A percentile compares a stretch with the other conserved stretches of the same genome.
These are phyloP conservation scores for Trichoderma atrobrunneum DNA, from an alignment of 2,329 filamentous ascomycete genomes.

Conservation along the genomic window DNA sequence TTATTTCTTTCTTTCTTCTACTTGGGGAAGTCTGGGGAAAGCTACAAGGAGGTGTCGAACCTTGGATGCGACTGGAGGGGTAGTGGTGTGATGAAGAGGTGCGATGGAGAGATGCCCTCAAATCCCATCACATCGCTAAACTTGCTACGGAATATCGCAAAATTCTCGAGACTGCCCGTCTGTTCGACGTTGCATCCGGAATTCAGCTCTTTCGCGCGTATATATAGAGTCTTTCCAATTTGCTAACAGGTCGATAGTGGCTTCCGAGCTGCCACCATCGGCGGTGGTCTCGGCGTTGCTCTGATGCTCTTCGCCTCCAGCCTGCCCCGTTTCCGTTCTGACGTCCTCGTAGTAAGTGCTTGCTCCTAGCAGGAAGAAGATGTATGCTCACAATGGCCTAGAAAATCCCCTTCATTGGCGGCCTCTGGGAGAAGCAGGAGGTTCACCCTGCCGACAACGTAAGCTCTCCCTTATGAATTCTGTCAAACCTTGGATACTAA, in stretches of 20 bases:
- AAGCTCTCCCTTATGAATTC: slow-evolving; percentile 31
- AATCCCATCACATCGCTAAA: background rate
- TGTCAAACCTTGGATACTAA: slow-evolving; percentile 24
- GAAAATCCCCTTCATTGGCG: slow-evolving; percentile 55
- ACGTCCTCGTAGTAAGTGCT: slow-evolving; percentile 55
- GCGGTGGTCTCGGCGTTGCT: slow-evolving; percentile 55
- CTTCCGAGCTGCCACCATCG: slow-evolving; percentile 52
- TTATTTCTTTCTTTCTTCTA: background rate
- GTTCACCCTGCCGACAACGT: slow-evolving; percentile 62
- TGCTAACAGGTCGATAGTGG: slow-evolving; percentile 39
- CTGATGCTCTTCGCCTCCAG: slow-evolving; percentile 61
- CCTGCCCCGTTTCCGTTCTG: slow-evolving; percentile 57
- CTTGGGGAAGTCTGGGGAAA: background rate
- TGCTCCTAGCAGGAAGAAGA: background rate
- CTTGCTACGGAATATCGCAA: background rate
- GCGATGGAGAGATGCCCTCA: background rate
- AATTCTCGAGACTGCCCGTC: too few relatives aligned
- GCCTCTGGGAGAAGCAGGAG: slow-evolving; percentile 52
- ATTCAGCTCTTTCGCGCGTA: slow-evolving; percentile 21
- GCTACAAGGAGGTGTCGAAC: background rate
- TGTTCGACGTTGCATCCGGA: background rate
- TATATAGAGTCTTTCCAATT: background rate
- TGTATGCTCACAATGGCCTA: slow-evolving; percentile 26
- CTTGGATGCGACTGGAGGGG: background rate
- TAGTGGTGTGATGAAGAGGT: background rate